phyloP scores from a whole-genome alignment of 139 green algal species.

The Auxenochlorella pyrenoidosa region DNA sequence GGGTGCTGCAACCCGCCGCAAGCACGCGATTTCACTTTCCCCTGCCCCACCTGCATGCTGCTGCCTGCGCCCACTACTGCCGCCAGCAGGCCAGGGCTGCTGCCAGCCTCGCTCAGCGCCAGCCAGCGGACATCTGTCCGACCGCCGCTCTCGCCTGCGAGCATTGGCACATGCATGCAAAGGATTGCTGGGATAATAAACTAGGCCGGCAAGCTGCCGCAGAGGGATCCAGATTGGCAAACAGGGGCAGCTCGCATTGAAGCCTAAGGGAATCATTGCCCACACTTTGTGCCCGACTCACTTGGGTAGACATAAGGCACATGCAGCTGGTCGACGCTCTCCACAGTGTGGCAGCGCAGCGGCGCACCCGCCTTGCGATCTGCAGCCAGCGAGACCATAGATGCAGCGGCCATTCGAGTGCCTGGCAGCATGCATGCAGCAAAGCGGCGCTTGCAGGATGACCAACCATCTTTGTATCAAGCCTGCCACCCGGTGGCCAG shows the following conservation, averaged over 20 bases:
- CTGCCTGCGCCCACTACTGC: neutral
- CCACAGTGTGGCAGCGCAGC: conserved; percentile 40
- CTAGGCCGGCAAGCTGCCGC: neutral
- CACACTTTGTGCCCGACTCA: conserved; percentile 8
- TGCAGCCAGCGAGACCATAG: neutral
- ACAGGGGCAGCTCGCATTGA: too few species aligned
- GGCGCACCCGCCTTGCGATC: conserved; percentile 78
- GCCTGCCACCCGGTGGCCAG: neutral
- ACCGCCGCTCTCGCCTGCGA: conserved; percentile 76
- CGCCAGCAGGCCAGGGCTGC: conserved; percentile 34
- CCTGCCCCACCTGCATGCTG: conserved; percentile 4
- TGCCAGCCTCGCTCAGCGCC: conserved; percentile 36
- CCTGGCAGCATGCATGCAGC: neutral
- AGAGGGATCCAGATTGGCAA: too few species aligned
- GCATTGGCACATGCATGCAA: neutral
- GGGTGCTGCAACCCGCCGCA: too few species aligned
- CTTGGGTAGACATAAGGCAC: conserved; percentile 90
- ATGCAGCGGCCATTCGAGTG: neutral
- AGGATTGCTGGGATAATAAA: neutral
- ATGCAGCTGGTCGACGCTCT: conserved; percentile 63
- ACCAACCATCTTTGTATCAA: too few species aligned
- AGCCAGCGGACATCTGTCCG: conserved; percentile 78
- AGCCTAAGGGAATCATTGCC: too few species aligned
- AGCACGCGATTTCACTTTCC: too few species aligned
- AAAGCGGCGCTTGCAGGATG: too few species aligned